Base-by-base conservation (phyloP, 768 basidiomycete genomes). In the Lactarius sp. region DNA sequence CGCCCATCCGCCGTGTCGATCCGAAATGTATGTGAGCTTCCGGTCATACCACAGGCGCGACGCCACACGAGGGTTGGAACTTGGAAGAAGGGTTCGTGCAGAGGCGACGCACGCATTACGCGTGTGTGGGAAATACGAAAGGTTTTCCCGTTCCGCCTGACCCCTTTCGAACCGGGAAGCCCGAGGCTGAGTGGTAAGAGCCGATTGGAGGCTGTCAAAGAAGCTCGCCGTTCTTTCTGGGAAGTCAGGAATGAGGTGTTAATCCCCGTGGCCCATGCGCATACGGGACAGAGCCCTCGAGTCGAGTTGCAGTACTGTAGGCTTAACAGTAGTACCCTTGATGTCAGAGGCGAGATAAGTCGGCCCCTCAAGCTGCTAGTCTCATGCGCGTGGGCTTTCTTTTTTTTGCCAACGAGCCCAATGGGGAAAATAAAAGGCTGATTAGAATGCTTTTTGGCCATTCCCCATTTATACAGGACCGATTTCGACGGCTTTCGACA, bases 201-300 rank as follows among this genome's bases (percentile, higher is more conserved):
- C 49, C 12, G 52, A 64, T 54, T 59, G 58, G 63, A 55, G 57
- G 20, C n/a, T 22, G 58, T 36, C 53, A 54, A 55, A 55, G 44
- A 64, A 59, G 53, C 58, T 50, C 63, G 6, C 8, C n/a, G 39
- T 64, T 64, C 63, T 55, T 39, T 8, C 52, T 44, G 46, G 58
- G 63, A 64, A 64, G 58, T 6, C 31, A 54, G 31, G 16, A 50
- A 64, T n/a, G 57, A 55, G 63, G 63, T 31, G 20, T 55, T 55
- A 64, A 64, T 64, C 46, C 52, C 58, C 62, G 62, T 58, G 27
- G 14, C 34, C 44, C 34, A 52, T 39, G 33, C 31, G 22, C 52
- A 49, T 31, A 50, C 27, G 46, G 39, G 18, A 20, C 46, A 4
- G 27, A 37, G 27, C 36, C 22, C 31, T 13, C 10, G 52, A 52